phyloP scores from a whole-genome alignment of 352 stramenopile genomes.

The Pythium vanterpoolii region DNA sequence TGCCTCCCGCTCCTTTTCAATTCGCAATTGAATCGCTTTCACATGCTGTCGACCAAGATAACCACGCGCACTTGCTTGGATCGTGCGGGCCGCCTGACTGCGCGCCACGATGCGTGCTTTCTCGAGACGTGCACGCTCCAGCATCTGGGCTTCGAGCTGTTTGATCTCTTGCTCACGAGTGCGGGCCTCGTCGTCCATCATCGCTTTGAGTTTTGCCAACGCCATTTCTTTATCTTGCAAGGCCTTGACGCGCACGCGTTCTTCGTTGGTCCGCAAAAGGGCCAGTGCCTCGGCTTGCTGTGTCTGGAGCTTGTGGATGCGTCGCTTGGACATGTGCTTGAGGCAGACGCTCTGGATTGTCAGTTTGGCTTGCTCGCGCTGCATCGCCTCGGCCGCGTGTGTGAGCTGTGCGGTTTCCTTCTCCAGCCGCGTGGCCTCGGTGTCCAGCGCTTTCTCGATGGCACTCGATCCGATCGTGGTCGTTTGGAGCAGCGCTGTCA shows the following conservation, averaged over 20 bases:
- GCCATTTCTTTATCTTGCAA: constrained; percentile 69
- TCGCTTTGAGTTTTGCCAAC: constrained; percentile 50
- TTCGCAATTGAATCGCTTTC: constrained; percentile 52
- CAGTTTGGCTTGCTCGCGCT: constrained; percentile 51
- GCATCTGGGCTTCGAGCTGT: constrained; percentile 67
- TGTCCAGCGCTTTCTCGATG: constrained; percentile 22
- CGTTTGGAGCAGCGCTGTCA: constrained; percentile 41
- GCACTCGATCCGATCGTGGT: constrained; percentile 12
- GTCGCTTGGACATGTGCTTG: constrained; percentile 42
- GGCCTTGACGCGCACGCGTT: constrained; percentile 48
- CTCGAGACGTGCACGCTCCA: constrained; percentile 63
- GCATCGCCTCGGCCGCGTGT: constrained; percentile 35
- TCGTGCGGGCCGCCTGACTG: constrained; percentile 47
- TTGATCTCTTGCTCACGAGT: constrained; percentile 67
- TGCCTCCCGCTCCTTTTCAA: constrained; percentile 62
- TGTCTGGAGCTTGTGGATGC: constrained; percentile 43
- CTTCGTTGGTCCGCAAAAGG: constrained; percentile 51
- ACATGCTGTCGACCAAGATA: constrained; percentile 57
- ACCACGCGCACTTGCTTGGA: constrained; percentile 52
- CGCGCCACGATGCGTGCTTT: constrained; percentile 54
- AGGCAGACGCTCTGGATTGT: constrained; percentile 64
- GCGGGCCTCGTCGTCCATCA: constrained; percentile 73
- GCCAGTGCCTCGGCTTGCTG: constrained; percentile 50
- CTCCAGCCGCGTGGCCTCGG: constrained; percentile 31
- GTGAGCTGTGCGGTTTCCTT: constrained; percentile 43